Conservation (phyloP, 306 rosid species). For the Lathyrus sativus region DNA sequence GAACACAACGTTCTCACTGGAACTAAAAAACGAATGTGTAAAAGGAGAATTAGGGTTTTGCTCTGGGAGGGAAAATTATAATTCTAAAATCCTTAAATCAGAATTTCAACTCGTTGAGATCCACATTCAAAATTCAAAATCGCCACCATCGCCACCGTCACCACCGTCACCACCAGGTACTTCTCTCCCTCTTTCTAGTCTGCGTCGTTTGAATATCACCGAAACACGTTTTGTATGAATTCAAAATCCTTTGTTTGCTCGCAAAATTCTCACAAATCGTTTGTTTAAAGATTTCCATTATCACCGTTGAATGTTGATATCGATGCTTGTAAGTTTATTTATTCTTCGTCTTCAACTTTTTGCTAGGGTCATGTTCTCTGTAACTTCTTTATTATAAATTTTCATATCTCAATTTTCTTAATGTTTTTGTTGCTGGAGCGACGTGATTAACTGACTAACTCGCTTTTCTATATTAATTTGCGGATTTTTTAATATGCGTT, state of each 20-base stretch:
- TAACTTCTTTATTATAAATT: no score
- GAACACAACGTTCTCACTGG: neutral
- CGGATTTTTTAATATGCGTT: neutral
- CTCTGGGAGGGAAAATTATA: conserved; percentile 44
- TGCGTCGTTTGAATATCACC: conserved; percentile 21
- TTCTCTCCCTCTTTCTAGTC: conserved; percentile 20
- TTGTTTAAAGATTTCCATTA: no score
- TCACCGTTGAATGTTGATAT: neutral
- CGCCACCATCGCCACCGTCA: conserved; percentile 2
- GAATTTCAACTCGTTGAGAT: neutral
- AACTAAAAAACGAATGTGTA: neutral
- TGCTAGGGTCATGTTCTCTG: neutral
- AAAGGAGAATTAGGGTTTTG: conserved; percentile 35
- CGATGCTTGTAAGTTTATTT: neutral
- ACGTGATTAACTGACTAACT: no score
- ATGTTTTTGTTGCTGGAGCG: no score
- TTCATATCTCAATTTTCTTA: no score
- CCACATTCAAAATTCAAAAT: neutral
- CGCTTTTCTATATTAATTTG: no score
- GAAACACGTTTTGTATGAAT: neutral
- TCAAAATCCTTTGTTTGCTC: conserved; percentile 1
- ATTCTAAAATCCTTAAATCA: neutral
- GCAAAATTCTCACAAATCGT: neutral
- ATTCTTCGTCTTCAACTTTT: no score
- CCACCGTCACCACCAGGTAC: conserved; percentile 39